phyloP scores from a whole-genome alignment of 2,329 filamentous ascomycete genomes.

The Diplodia sapinea region DNA sequence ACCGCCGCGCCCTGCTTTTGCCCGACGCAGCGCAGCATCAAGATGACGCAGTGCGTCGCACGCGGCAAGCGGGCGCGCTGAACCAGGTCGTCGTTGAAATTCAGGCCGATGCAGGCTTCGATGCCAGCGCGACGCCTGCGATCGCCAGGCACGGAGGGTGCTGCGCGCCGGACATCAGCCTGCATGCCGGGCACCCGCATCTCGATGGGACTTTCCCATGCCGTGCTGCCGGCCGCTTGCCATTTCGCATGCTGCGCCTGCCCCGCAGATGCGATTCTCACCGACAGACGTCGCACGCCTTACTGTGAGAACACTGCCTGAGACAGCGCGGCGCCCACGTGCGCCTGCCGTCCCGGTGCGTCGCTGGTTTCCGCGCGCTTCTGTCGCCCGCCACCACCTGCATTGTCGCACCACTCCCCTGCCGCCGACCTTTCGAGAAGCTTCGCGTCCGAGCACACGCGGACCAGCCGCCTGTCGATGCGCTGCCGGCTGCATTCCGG shows the following conservation, averaged over 20 bases:
- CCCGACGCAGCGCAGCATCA: constrained; percentile 15
- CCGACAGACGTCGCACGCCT: not conserved
- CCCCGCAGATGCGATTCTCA: constrained; percentile 20
- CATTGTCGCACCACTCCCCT: not conserved
- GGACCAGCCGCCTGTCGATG: not conserved
- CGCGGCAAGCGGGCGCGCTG: too few species aligned
- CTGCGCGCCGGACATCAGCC: too few species aligned
- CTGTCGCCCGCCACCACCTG: not conserved
- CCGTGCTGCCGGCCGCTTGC: not conserved
- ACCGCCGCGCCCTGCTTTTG: constrained; percentile 10
- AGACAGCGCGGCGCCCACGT: constrained; percentile 14
- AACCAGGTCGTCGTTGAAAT: not conserved
- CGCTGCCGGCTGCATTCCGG: constrained; percentile 1
- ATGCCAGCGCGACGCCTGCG: not conserved
- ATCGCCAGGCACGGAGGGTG: constrained; percentile 19
- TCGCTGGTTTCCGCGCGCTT: constrained; percentile 2
- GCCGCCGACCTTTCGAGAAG: constrained; percentile 11
- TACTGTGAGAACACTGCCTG: not conserved
- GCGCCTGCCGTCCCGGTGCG: not conserved
- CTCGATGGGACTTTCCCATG: constrained; percentile 21
- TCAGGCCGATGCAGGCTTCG: not conserved
- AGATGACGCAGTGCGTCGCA: constrained; percentile 22
- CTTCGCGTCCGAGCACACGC: not conserved
- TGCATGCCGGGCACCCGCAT: constrained; percentile 14
- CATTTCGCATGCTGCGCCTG: constrained; percentile 1